A percentile compares a stretch with the other conserved stretches of the same genome.
Evolutionary conservation across 2,329 filamentous ascomycete species (phyloP).

Genomic region (Xylariales sp.): DNA sequence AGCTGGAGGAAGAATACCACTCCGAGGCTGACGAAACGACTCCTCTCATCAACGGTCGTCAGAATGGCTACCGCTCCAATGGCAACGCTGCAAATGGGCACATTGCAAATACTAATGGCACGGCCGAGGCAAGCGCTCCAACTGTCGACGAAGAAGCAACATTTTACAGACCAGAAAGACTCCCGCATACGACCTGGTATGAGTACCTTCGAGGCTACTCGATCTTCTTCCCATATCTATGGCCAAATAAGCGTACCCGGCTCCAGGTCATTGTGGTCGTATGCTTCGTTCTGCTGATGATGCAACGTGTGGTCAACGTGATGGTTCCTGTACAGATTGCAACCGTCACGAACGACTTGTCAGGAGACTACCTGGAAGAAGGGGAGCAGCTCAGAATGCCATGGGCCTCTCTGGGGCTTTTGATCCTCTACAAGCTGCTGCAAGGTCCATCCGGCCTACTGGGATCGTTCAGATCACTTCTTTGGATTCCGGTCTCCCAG

Average conservation of each 20-base stretch:
- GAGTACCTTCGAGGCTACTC: slow-evolving; percentile 91
- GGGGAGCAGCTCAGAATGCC: slow-evolving; percentile 51
- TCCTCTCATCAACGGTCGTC: slow-evolving; percentile 47
- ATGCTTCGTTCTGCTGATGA: slow-evolving; percentile 75
- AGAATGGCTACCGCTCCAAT: slow-evolving; percentile 18
- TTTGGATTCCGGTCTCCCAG: slow-evolving; percentile 97
- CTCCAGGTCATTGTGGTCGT: slow-evolving; percentile 75
- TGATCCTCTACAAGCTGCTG: slow-evolving; percentile 73
- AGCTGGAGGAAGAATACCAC: slow-evolving; percentile 36
- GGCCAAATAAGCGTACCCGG: slow-evolving; percentile 73
- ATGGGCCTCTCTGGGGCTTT: slow-evolving; percentile 69
- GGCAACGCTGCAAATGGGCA: slow-evolving; percentile 7
- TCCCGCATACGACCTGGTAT: slow-evolving; percentile 89
- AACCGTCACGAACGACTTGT: slow-evolving; percentile 69
- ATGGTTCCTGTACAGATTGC: slow-evolving; percentile 80
- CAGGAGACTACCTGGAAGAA: slow-evolving; percentile 43
- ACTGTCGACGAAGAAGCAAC: slow-evolving; percentile 61
- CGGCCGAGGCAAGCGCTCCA: slow-evolving; percentile 19
- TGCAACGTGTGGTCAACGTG: slow-evolving; percentile 81
- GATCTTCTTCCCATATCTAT: slow-evolving; percentile 93
- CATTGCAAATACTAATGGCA: slow-evolving; percentile 41
- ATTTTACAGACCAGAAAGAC: slow-evolving; percentile 84
- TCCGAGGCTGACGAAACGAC: slow-evolving; percentile 51
- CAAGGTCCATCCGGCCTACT: slow-evolving; percentile 87
- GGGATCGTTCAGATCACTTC: slow-evolving; percentile 71